Evolutionary conservation across 345 rosid genomes (phyloP), one percentile per base, ranked within the genome.

Genomic region (Eucalyptus globulus): DNA sequence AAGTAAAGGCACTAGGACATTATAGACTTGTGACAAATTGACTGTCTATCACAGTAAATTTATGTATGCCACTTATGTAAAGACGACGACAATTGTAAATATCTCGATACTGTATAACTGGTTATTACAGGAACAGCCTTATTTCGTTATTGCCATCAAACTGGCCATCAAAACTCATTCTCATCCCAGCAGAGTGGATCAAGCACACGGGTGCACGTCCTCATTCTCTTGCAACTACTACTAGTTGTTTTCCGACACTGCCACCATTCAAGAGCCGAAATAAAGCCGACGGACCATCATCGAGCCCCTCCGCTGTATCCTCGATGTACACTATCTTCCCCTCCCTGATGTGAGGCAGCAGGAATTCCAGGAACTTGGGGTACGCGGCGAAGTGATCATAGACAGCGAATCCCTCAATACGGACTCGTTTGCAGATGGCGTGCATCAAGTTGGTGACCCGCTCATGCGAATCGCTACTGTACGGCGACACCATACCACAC

Each of bases 191-290:
- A 21, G 45, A 76, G 27, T 37, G 47, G 83, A 76, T 37, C 83
- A 11, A 76, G 43, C 27, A 37, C 83, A 6, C 9, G 8, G 43
- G 26, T 7, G 45, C 17, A n/a, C 27, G 26, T 49, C 21, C 51
- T 88, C 50, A 34, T 14, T 86, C 90, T 27, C 47, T n/a, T 76
- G 91, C 93, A 24, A 93, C 90, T 60, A 90, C 29, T 45, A 95
- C 93, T 6, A 94, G 88, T 87, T 95, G 95, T 87, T 95, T 96
- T 10, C 96, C 96, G 29, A 94, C 92, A 69, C 94, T 96, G 60
- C 91, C 89, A 45, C 94, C 96, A 7, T 87, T 91, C 87, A 93
- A 94, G 24, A 96, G 88, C 27, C 95, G 94, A 11, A 91, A 87
- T 6, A 95, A 88, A 87, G 95, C 96, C 26, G 92, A 91, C 27